These are phyloP conservation scores for Volvox africanus DNA, from an alignment of 139 green algal species.

Conservation along the genomic window DNA sequence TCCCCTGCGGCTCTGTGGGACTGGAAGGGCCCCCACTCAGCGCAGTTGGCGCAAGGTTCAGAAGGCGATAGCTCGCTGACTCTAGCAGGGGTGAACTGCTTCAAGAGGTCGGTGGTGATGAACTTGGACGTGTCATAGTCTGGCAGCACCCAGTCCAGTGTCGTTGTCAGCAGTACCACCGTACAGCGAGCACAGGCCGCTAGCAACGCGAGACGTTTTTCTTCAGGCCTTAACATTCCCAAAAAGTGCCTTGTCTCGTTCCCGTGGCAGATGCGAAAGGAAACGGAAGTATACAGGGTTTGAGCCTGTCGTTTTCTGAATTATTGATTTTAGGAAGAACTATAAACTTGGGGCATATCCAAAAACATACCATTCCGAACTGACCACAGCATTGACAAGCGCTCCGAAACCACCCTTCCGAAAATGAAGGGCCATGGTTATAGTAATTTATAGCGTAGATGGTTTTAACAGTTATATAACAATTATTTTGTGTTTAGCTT, in stretches of 20 bases:
- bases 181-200: background rate
- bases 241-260: no score
- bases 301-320: no score
- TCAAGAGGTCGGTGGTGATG: background rate
- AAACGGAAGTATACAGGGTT: no score
- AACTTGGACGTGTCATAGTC: slow-evolving; percentile 76
- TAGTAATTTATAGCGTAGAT: background rate
- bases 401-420: no score
- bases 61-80: background rate
- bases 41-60: background rate
- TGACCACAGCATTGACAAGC: no score
- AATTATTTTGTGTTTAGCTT: no score
- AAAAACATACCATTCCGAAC: no score
- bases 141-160: background rate
- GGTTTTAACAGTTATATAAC: no score
- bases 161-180: background rate
- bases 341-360: no score
- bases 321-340: no score
- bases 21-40: background rate
- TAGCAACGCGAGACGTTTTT: background rate
- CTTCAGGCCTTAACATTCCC: background rate
- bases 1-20: background rate
- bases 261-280: no score
- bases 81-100: background rate
- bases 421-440: background rate